Evolutionary conservation across 345 rosid species (phyloP).

Genomic region (Ceriops tagal): DNA sequence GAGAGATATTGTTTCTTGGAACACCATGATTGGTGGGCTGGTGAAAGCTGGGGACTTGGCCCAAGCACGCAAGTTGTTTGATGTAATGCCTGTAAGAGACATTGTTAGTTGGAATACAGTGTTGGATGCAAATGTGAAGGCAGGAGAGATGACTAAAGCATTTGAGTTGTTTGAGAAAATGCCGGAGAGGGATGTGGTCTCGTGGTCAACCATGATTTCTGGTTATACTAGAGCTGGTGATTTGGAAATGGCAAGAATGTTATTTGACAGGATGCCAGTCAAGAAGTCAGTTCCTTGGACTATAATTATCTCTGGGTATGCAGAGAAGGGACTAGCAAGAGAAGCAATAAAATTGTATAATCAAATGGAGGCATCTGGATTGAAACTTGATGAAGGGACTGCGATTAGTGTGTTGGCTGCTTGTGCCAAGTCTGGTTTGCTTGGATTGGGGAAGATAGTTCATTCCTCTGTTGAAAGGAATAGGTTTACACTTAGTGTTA

Average conservation of each 20-base stretch:
- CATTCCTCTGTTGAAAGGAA: slow-evolving; percentile 46
- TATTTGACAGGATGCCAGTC: slow-evolving; percentile 78
- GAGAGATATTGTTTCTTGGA: slow-evolving; percentile 78
- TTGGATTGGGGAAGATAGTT: slow-evolving; percentile 62
- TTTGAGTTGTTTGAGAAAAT: slow-evolving; percentile 63
- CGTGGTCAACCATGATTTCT: slow-evolving; percentile 79
- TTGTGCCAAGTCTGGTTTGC: slow-evolving; percentile 78
- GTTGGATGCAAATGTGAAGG: slow-evolving; percentile 73
- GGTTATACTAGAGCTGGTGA: slow-evolving; percentile 75
- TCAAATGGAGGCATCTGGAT: slow-evolving; percentile 52
- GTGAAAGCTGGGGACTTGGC: slow-evolving; percentile 49
- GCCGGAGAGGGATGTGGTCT: slow-evolving; percentile 75
- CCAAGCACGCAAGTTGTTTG: slow-evolving; percentile 61
- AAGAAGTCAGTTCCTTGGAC: slow-evolving; percentile 85
- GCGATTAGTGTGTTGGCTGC: slow-evolving; percentile 71
- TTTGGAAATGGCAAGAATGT: slow-evolving; percentile 73
- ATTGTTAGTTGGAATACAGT: slow-evolving; percentile 76
- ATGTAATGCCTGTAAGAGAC: slow-evolving; percentile 73
- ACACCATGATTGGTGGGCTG: slow-evolving; percentile 66
- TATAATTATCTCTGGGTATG: slow-evolving; percentile 75
- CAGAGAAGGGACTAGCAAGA: slow-evolving; percentile 55
- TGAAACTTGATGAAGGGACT: slow-evolving; percentile 58
- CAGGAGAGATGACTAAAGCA: slow-evolving; percentile 58
- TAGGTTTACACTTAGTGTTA: slow-evolving; percentile 36
- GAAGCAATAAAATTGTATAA: slow-evolving; percentile 58